Conservation (phyloP, 2,329 filamentous ascomycete species). For the Fusarium annulatum region DNA sequence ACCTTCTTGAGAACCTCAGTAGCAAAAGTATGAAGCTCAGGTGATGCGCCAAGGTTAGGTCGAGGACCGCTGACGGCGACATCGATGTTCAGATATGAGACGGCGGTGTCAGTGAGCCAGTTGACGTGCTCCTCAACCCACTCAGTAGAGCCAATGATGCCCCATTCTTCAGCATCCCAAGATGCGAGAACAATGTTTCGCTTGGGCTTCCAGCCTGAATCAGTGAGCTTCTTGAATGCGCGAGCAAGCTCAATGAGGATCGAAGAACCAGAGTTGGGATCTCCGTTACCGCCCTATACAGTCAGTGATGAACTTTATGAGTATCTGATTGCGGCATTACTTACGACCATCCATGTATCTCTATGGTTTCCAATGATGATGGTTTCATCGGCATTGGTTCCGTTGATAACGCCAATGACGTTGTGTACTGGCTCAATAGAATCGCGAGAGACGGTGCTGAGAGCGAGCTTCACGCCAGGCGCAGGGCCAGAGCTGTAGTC, state of each 20-base stretch:
- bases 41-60: slow-evolving; percentile 70
- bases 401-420: slow-evolving; percentile 84
- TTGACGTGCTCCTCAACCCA: slow-evolving; percentile 87
- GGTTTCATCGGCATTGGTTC: slow-evolving; percentile 79
- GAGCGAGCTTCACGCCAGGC: slow-evolving; percentile 69
- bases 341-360: slow-evolving; percentile 58
- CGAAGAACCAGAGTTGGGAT: slow-evolving; percentile 84
- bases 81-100: slow-evolving; percentile 86
- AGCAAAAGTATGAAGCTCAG: slow-evolving; percentile 74
- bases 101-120: slow-evolving; percentile 76
- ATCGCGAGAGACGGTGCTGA: slow-evolving; percentile 77
- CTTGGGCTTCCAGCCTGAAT: slow-evolving; percentile 82
- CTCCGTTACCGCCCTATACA: slow-evolving; percentile 75
- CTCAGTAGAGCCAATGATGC: slow-evolving; percentile 82
- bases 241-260: slow-evolving; percentile 80
- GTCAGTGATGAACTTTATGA: background rate
- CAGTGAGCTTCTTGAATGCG: slow-evolving; percentile 75
- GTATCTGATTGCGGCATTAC: background rate
- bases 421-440: slow-evolving; percentile 79
- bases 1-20: slow-evolving; percentile 70
- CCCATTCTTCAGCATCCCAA: slow-evolving; percentile 83
- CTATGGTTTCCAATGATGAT: slow-evolving; percentile 81
- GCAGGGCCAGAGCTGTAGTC: slow-evolving; percentile 58
- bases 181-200: slow-evolving; percentile 77
- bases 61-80: slow-evolving; percentile 69